Conservation (phyloP, 78 protist genomes). For the Chrysochromulina parva region DNA sequence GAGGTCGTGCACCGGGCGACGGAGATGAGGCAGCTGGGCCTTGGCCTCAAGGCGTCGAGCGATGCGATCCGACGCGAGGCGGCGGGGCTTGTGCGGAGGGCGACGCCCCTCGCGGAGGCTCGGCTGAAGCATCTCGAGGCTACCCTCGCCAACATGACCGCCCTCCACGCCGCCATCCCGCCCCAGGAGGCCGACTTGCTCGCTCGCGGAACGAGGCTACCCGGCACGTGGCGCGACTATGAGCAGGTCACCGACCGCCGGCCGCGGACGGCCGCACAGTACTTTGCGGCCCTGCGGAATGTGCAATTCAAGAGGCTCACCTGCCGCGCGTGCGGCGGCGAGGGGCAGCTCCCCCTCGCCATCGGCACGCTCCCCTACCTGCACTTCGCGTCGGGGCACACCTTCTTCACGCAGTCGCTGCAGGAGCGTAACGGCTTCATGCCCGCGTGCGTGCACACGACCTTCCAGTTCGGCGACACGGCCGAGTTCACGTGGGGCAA, state of each 20-base stretch:
- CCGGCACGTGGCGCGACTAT: too few relatives aligned
- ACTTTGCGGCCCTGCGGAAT: too few relatives aligned
- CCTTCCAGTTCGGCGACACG: constrained; percentile 15
- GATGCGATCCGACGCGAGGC: too few relatives aligned
- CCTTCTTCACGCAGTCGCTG: neutral
- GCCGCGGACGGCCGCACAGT: too few relatives aligned
- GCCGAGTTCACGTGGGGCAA: constrained; percentile 6
- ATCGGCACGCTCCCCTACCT: neutral
- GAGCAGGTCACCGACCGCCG: too few relatives aligned
- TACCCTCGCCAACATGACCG: neutral
- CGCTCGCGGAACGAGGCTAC: too few relatives aligned
- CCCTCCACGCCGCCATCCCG: neutral
- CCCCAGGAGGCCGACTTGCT: neutral
- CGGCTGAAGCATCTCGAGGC: neutral
- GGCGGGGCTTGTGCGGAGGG: too few relatives aligned
- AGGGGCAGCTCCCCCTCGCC: neutral
- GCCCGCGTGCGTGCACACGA: constrained; percentile 27
- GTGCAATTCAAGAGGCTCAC: too few relatives aligned
- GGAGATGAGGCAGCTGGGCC: neutral
- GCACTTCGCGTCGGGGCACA: constrained; percentile 25
- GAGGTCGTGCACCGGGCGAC: neutral
- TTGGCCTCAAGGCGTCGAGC: too few relatives aligned
- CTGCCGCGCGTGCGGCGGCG: neutral
- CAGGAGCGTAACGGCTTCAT: neutral
- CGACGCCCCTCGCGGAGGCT: too few relatives aligned